Evolutionary conservation across 768 basidiomycete genomes (phyloP), one percentile per base, ranked within the genome.

Genomic region (Pholiota microspora): DNA sequence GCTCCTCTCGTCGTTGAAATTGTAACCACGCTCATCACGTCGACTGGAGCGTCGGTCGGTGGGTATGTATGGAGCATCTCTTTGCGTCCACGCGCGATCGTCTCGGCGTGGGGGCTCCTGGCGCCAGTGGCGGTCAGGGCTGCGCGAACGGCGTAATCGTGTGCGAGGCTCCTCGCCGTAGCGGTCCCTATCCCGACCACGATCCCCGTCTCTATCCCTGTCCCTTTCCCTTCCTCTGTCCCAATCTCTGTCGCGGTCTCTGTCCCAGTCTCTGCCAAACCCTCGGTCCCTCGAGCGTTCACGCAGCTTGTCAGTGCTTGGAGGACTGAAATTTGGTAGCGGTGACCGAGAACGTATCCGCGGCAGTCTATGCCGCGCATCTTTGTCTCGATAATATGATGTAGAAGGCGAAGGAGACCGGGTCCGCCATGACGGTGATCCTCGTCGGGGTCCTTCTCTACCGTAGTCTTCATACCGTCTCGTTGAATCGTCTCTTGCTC

Each of bases 291-390:
- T 62, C 44, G 66, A 65, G 42, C 64, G 59, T 38, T 75, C 72
- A 44, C 72, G 67, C 40, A 57, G 44, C 53, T 67, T 60, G 42
- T 64, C 73, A 40, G 73, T 69, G 36, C 69, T 70, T 10, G 68
- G 66, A 0, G 80, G 78, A 12, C 74, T 79, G 58, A 75, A 77
- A 45, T 54, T 56, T 0, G 67, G 50, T 7, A 72, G 71, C 12
- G 73, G 70, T 9, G 50, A 51, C 25, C 50, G 50, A 28, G 50
- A 51, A 12, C 50, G 50, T n/a, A 70, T 70, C 31, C 67, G 62
- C 9, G 78, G 69, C 13, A 78, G 68, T 29, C 75, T 64, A 57
- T 77, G 76, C 51, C 40, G 40, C 18, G 68, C 71, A 40, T 67
- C 71, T 24, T 70, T 68, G 36, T 70, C 69, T 27, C 50, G 36